Evolutionary conservation across 1,284 basidiomycete species (phyloP), one percentile per base, ranked within the genome.

Genomic region (Melampsora americana): DNA sequence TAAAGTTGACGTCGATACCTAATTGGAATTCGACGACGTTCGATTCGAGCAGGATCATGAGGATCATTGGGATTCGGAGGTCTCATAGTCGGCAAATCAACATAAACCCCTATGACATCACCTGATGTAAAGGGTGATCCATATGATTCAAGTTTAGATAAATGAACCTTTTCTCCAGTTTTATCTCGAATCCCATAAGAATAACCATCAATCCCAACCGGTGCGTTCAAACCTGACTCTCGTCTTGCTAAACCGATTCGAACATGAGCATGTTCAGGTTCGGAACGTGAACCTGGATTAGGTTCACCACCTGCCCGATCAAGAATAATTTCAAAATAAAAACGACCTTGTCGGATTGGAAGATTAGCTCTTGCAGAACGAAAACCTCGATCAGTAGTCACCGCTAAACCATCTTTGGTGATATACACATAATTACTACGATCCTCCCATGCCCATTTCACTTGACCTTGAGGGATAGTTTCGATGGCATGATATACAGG

Each of bases 1-100:
- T 96, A 95, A 78, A 93, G 89, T 83, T 95, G 93, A n/a, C 92
- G 92, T 83, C 95, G 95, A 85, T 93, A 93, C 76, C 92, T 90
- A 81, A 99, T 95, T 1, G 95, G 89, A 72, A 95, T 90, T 68
- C 94, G 90, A 82, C 92, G 91, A 69, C 94, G 88, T 79, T 89
- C 88, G 77, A 95, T 84, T 79, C 89, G 88, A 0, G 90, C 90
- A 6, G 84, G 84, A 69, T 83, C 81, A 7, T 78, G 75, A 0
- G 90, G 88, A 81, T 95, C 92, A 80, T 88, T 83, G 2, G 86
- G 85, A 79, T 90, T 88, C 6, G 88, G 86, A 79, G 85, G 82
- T 46, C 87, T 86, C 53, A 87, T 86, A 0, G 87, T 85, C 1
- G 95, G 95, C 1, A 99, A 87, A 66, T 88, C 92, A 73, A 96